Evolutionary conservation across 1,139 yeast species (phyloP).

Genomic region (Yarrowia galli): DNA sequence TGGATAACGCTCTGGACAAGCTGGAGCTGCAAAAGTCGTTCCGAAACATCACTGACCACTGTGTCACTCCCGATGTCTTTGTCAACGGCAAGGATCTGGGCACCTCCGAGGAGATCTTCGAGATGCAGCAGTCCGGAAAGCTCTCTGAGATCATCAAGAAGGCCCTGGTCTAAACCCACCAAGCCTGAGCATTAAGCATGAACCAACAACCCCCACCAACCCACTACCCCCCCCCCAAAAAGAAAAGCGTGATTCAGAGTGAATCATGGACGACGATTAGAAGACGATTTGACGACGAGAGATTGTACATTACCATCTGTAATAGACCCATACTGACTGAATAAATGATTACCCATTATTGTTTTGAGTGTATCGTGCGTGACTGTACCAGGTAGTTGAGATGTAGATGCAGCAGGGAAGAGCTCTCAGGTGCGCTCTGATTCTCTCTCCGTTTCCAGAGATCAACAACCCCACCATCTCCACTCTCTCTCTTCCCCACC

Average conservation of each 20-base stretch:
- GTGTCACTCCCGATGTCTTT: slow-evolving; percentile 11
- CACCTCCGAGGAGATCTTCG: slow-evolving; percentile 21
- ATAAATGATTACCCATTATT: neutral
- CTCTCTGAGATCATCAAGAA: slow-evolving; percentile 12
- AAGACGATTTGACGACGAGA: slow-evolving; percentile 18
- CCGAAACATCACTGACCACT: slow-evolving; percentile 29
- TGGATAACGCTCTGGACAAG: slow-evolving; percentile 12
- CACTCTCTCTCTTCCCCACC: neutral
- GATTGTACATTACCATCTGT: slow-evolving; percentile 21
- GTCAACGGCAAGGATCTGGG: slow-evolving; percentile 30
- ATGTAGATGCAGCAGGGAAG: too few species aligned
- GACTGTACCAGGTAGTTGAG: neutral
- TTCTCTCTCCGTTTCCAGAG: too few species aligned
- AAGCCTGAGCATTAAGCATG: neutral
- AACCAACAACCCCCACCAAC: neutral
- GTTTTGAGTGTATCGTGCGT: neutral
- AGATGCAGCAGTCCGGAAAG: slow-evolving; percentile 15
- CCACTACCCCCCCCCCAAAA: neutral
- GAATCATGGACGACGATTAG: neutral
- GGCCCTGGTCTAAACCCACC: slow-evolving; percentile 16
- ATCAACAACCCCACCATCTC: too few species aligned
- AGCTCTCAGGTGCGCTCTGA: too few species aligned
- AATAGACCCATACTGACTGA: slow-evolving; percentile 35
- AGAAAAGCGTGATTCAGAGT: slow-evolving; percentile 7
- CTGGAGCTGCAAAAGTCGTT: slow-evolving; percentile 38